Evolutionary conservation across 345 rosid genomes (phyloP).

Genomic region (Abelmoschus esculentus): DNA sequence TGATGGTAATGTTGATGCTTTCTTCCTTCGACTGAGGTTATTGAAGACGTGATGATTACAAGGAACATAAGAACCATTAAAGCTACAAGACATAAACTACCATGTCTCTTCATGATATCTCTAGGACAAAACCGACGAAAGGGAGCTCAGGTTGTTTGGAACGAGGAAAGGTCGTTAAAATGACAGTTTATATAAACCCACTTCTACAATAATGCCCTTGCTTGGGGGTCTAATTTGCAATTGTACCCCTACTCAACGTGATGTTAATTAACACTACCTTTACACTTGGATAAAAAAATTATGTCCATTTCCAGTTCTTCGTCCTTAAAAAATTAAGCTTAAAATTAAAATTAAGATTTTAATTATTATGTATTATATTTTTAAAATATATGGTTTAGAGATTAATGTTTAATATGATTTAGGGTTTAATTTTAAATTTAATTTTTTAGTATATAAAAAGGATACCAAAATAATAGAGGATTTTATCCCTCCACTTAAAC

Average conservation of each 20-base stretch:
- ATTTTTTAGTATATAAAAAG: too few species aligned
- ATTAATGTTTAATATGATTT: too few species aligned
- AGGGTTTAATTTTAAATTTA: too few species aligned
- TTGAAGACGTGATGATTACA: constrained; percentile 15
- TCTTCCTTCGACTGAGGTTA: constrained; percentile 39
- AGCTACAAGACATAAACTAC: constrained; percentile 14
- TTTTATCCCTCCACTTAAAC: too few species aligned
- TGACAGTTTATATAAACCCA: constrained; percentile 25
- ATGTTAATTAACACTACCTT: not conserved
- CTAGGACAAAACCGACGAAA: not conserved
- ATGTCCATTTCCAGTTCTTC: too few species aligned
- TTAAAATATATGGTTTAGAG: too few species aligned
- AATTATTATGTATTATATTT: too few species aligned
- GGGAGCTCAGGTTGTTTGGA: constrained; percentile 1
- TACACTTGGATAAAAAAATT: too few species aligned
- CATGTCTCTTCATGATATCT: constrained; percentile 24
- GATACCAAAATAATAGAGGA: too few species aligned
- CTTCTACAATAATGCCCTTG: constrained; percentile 10
- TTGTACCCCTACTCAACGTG: not conserved
- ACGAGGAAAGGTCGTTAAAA: constrained; percentile 19
- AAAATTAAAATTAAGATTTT: too few species aligned
- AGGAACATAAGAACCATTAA: constrained; percentile 12
- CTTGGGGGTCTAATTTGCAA: constrained; percentile 5
- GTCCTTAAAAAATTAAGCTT: too few species aligned
- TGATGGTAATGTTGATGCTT: constrained; percentile 22